Evolutionary conservation across 2,329 filamentous ascomycete genomes (phyloP), one percentile per base, ranked within the genome.

Genomic region (Diaporthe ilicicola): DNA sequence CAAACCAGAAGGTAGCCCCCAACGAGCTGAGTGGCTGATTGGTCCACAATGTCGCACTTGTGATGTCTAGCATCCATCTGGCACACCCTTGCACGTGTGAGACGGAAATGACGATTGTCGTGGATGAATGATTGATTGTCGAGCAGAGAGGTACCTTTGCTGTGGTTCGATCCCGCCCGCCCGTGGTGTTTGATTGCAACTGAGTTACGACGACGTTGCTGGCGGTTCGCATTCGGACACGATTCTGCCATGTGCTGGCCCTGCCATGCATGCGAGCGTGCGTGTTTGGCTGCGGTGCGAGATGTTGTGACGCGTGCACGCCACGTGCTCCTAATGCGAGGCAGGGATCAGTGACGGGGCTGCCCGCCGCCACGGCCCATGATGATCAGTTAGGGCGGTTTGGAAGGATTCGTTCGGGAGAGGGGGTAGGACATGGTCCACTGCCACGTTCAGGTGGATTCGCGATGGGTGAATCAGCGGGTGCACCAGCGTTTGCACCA

Each of bases 301-400:
- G 19, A 50, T 44, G n/a, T n/a, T n/a, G n/a, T n/a, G n/a, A n/a
- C n/a, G 59, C 59, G 44, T 64, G 59, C 15, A 42, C 12, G 69
- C 69, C 69, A 70, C 69, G 69, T 70, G 69, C 51, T 53, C 22
- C 13, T 50, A 37, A 70, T 66, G 69, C 69, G 69, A 42, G 69
- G 44, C 69, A 70, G 44, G 69, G 69, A 70, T 70, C 53, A 48
- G 15, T 42, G 54, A 59, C 54, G 54, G 54, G 67, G 59, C 42
- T 64, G 59, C 59, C 59, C 29, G 59, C n/a, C 13, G 44, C 42
- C 24, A 24, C n/a, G 59, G 59, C 44, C 59, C 44, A 24, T 29
- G 56, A 34, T 32, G 27, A 62, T 62, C 56, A 62, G 32, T 62
- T 27, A 15, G 39, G 34, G 39, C 44, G 22, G 39, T 32, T 27